Conservation (phyloP, 257 asterid genomes). For the Solanum tarapatanum region DNA sequence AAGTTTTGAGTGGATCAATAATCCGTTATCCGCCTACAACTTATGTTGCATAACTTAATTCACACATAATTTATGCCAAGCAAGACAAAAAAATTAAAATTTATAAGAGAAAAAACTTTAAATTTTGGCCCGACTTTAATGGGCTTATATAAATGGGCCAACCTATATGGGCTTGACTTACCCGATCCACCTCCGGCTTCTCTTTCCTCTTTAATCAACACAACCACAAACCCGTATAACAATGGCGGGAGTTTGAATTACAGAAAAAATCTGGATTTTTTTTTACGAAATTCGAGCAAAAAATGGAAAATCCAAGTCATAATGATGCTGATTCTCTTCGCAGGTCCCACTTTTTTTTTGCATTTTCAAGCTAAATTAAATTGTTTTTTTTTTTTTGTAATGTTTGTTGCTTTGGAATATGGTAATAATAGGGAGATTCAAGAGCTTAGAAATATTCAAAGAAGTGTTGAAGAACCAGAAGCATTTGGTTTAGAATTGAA, state of each 20-base stretch:
- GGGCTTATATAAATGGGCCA: not conserved
- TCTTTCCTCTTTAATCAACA: not conserved
- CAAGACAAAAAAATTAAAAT: too few relatives aligned
- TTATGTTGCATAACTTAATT: not conserved
- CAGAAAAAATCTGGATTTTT: not conserved
- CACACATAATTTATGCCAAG: too few relatives aligned
- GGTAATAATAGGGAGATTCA: slow-evolving; percentile 30
- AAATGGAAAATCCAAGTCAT: not conserved
- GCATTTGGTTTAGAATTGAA: slow-evolving; percentile 20
- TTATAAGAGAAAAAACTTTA: too few relatives aligned
- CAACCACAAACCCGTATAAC: not conserved
- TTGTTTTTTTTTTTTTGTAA: not conserved
- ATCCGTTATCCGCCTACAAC: not conserved
- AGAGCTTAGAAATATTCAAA: slow-evolving; percentile 40
- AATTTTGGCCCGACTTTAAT: not conserved
- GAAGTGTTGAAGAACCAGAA: not conserved
- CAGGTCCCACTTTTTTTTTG: not conserved
- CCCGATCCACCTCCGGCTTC: not conserved
- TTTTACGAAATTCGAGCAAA: not conserved
- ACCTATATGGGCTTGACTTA: not conserved
- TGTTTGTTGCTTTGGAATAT: not conserved
- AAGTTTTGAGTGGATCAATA: too few relatives aligned
- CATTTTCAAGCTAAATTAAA: not conserved
- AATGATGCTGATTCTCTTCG: slow-evolving; percentile 8
- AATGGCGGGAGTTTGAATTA: slow-evolving; percentile 4